A percentile compares a stretch with the other conserved stretches of the same genome.
Conservation (phyloP, 2,329 filamentous ascomycete genomes). For the Fusarium azukiicola region DNA sequence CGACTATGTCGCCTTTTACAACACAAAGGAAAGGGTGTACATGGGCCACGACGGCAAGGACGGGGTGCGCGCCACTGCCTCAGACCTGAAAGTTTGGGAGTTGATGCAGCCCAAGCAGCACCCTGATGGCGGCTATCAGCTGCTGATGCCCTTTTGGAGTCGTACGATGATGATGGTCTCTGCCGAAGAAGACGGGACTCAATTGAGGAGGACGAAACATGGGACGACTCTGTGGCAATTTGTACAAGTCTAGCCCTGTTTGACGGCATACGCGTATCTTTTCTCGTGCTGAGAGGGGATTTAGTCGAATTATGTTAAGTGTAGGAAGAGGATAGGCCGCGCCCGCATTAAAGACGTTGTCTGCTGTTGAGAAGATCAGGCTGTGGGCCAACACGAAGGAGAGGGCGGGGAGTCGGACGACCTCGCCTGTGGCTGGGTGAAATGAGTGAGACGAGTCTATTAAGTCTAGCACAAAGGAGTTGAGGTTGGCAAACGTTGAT, state of each 20-base stretch:
- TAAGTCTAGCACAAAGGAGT: too few relatives aligned
- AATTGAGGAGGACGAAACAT: neutral
- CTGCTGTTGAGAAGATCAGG: neutral
- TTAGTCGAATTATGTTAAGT: neutral
- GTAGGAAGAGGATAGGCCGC: too few relatives aligned
- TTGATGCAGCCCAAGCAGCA: neutral
- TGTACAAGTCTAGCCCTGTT: neutral
- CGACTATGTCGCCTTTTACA: neutral
- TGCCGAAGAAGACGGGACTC: neutral
- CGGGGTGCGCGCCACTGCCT: neutral
- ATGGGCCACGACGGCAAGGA: neutral
- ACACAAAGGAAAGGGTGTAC: neutral
- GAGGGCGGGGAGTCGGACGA: too few relatives aligned
- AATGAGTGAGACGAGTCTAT: too few relatives aligned
- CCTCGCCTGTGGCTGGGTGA: too few relatives aligned
- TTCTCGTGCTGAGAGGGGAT: neutral
- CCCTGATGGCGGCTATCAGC: neutral
- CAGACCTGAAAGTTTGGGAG: neutral
- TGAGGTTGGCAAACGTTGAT: too few relatives aligned
- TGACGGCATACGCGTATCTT: neutral
- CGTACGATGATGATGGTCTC: neutral
- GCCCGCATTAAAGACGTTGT: too few relatives aligned
- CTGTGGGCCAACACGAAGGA: neutral
- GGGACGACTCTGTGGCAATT: slow-evolving; percentile 3
- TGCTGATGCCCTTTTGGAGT: neutral